Base-by-base conservation (phyloP, 805 yeast species). In the Kodamaea kakaduensis region DNA sequence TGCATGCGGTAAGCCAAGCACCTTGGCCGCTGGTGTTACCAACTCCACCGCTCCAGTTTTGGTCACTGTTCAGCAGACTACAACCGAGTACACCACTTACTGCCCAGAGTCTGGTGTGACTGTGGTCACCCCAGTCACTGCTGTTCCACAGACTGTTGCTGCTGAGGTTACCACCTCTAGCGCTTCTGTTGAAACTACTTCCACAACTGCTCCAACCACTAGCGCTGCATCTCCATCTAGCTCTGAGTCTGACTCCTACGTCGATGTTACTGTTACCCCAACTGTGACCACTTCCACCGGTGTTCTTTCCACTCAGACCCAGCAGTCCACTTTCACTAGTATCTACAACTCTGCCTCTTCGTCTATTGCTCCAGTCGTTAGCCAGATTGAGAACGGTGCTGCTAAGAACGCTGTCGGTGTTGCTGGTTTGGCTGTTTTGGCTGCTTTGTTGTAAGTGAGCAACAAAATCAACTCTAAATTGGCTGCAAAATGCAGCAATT, bases 211-310 rank as follows among this genome's bases (percentile, higher is more conserved):
- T 23, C 27, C 39, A 19, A 33, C 34, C 22, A 14, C 34, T 12
- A 19, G 28, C 17, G 37, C 37, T n/a, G 29, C 45, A 16, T 41
- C 39, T 15, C 25, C 39, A 25, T 26, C 46, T 17, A 33, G 35
- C 28, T 42, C 47, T 24, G 37, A 46, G 20, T 36, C 52, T 19
- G 54, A 61, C 51, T 48, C 61, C 31, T 69, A 65, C 51, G 73
- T 70, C 34, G 77, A 73, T 45, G 59, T 64, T 47, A 71, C 77
- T 41, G 54, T 66, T 40, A 73, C 78, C 31, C 78, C 78, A 47
- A 59, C 67, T 36, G 68, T 59, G 32, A 63, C 72, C 38, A 58
- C 54, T n/a, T 65, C 77, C 23, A 63, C 68, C 36, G 69, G 62
- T 49, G 70, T 67, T 40, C 67, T 71, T 43, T 67, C 72, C 37